Base-by-base conservation (phyloP, 306 rosid genomes). In the Senna tora region DNA sequence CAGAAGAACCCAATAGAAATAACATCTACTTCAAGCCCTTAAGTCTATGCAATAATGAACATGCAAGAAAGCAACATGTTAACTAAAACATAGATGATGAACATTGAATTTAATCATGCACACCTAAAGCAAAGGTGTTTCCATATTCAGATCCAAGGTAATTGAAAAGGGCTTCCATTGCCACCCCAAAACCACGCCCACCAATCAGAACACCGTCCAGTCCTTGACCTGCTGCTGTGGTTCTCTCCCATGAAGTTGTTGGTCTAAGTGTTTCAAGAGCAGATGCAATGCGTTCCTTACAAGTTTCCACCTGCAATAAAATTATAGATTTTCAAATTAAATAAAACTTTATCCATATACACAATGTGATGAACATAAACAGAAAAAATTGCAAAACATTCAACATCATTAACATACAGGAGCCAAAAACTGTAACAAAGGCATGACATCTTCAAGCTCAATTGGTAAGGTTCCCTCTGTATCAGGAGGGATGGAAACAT, bases 91-190 rank as follows among this genome's bases (percentile, higher is more conserved):
- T 70, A 69, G 45, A 75, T 21, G 17, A 56, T 38, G 41, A 74
- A 46, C 60, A 80, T 65, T 54, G 70, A 64, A 65, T 63, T 78
- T 72, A 50, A 52, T 71, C 69, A 57, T 54, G 66, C 84, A 62
- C 21, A 89, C 97, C 98, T 91, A 94, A 81, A 61, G 97, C 98
- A 85, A 94, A 94, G 55, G 93, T 91, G 85, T 80, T 94, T 74
- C 96, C 98, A 82, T 91, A 94, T 86, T 94, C 98, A 53, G 96
- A 94, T 78, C 94, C 98, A 78, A 94, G 96, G 75, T 94, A 91
- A 82, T 77, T 87, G 76, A 93, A 79, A 76, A 94, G 96, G 55
- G 92, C 88, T 82, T 94, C 97, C 90, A 91, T 94, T 66, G 98
- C 96, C 69, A 77, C 85, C 63, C 97, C 97, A 83, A 94, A 91